phyloP scores from a whole-genome alignment of 23 red algal species.

The Agarophyton chilense region DNA sequence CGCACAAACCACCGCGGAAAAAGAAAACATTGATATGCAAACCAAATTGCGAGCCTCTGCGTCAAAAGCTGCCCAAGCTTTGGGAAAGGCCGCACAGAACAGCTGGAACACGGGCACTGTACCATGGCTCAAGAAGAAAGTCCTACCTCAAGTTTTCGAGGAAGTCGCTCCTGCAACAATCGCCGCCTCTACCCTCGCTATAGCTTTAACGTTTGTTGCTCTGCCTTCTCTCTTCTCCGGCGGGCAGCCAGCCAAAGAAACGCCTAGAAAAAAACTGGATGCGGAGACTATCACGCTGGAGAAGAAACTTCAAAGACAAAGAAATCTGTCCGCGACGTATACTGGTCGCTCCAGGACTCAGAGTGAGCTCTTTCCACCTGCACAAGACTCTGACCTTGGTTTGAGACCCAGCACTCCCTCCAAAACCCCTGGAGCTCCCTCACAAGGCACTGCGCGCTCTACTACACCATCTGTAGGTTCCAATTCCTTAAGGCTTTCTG shows the following conservation, averaged over 20 bases:
- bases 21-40: constrained; percentile 1
- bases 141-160: neutral
- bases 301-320: constrained; percentile 43
- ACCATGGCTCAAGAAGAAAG: constrained; percentile 30
- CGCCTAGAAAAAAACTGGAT: constrained; percentile 9
- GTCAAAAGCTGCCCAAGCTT: neutral
- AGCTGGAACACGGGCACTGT: constrained; percentile 23
- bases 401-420: neutral
- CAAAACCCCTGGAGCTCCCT: neutral
- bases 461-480: neutral
- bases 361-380: constrained; percentile 40
- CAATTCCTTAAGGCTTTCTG: neutral
- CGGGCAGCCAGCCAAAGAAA: constrained; percentile 13
- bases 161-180: neutral
- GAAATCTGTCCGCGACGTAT: neutral
- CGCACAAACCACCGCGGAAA: constrained; percentile 7
- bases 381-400: neutral
- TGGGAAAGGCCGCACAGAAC: neutral
- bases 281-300: constrained; percentile 37
- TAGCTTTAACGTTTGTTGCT: neutral
- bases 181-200: constrained; percentile 7
- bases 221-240: constrained; percentile 40
- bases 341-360: neutral
- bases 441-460: neutral
- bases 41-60: constrained; percentile 40